Conservation (phyloP, 2,329 filamentous ascomycete species). For the Trichophyton simii region DNA sequence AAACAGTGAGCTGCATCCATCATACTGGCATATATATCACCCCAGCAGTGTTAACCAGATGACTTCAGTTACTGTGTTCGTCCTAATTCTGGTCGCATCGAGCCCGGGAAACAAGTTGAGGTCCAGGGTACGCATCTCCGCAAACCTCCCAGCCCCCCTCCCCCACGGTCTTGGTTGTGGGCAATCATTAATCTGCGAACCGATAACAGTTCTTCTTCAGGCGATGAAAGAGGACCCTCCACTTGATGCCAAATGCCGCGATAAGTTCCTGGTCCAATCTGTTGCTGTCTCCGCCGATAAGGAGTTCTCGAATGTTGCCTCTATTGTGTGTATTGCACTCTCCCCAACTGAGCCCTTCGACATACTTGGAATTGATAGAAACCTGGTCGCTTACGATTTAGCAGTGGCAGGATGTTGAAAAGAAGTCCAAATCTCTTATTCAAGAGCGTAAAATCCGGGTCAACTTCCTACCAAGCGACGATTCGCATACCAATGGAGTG, state of each 20-base stretch:
- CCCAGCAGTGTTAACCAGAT: slow-evolving; percentile 16
- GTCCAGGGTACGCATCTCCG: slow-evolving; percentile 58
- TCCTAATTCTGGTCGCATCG: slow-evolving; percentile 92
- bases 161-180: slow-evolving; percentile 5
- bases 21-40: neutral
- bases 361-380: slow-evolving; percentile 1
- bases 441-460: slow-evolving; percentile 96
- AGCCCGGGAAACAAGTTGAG: slow-evolving; percentile 78
- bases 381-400: slow-evolving; percentile 14
- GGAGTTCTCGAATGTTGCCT: slow-evolving; percentile 66
- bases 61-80: slow-evolving; percentile 78
- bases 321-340: slow-evolving; percentile 53
- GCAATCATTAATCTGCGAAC: neutral
- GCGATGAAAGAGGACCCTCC: slow-evolving; percentile 95
- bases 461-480: slow-evolving; percentile 59
- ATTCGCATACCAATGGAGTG: slow-evolving; percentile 21
- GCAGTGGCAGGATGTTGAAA: slow-evolving; percentile 64
- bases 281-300: slow-evolving; percentile 71
- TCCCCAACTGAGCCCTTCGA: neutral
- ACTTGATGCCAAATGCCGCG: slow-evolving; percentile 74
- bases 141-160: neutral
- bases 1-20: slow-evolving; percentile 64
- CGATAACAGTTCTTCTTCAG: slow-evolving; percentile 66
- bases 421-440: slow-evolving; percentile 61
- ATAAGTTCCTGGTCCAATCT: slow-evolving; percentile 96